Evolutionary conservation across 805 yeast genomes (phyloP).

Genomic region (Saccharomycopsis sp.): DNA sequence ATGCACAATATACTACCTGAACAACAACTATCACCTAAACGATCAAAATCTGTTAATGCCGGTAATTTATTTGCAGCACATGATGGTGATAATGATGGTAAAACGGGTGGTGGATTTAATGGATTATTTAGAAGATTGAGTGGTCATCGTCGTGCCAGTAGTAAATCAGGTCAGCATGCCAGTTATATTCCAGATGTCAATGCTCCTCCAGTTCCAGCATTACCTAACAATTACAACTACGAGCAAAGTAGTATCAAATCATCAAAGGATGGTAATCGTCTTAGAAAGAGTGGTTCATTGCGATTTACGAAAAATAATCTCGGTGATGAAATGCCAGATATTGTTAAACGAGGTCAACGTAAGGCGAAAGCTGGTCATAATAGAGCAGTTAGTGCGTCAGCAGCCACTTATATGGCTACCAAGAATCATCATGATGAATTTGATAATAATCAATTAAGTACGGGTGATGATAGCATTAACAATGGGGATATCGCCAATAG

Average conservation of each 20-base stretch:
- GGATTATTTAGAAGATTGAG: conserved; percentile 31
- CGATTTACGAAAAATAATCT: conserved; percentile 2
- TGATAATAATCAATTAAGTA: conserved; percentile 11
- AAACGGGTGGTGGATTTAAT: conserved; percentile 16
- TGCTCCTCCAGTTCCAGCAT: conserved; percentile 21
- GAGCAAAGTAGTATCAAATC: conserved; percentile 3
- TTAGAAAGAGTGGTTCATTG: conserved; percentile 18
- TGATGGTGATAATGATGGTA: conserved; percentile 4
- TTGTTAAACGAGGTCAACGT: conserved; percentile 14
- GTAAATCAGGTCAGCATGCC: conserved; percentile 10
- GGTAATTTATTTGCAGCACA: neutral
- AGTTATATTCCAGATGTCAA: conserved; percentile 21
- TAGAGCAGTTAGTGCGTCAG: conserved; percentile 22
- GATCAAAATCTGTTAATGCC: conserved; percentile 15
- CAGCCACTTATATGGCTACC: conserved; percentile 21
- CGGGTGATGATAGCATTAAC: conserved; percentile 6
- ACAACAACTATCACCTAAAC: conserved; percentile 20
- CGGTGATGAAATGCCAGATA: neutral
- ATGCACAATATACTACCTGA: conserved; percentile 2
- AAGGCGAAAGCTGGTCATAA: conserved; percentile 16
- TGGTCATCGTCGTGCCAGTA: conserved; percentile 22
- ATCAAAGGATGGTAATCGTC: neutral
- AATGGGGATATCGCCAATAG: neutral
- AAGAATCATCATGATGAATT: conserved; percentile 23
- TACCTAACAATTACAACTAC: conserved; percentile 16